Base-by-base conservation (phyloP, 2,329 filamentous ascomycete genomes). In the Fusarium chaquense region DNA sequence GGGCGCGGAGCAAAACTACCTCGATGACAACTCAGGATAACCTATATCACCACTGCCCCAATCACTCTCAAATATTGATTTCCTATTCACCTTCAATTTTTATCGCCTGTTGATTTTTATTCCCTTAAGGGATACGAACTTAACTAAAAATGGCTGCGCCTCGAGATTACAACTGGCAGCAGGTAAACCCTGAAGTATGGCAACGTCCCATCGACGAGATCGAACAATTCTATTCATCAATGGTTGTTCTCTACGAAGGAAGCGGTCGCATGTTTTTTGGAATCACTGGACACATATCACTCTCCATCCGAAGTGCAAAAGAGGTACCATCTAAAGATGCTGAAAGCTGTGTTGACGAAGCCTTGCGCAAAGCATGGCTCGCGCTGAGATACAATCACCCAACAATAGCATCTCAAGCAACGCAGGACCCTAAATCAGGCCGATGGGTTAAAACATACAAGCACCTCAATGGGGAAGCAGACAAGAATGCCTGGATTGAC, bases 181-280 rank as follows among this genome's bases (percentile, higher is more conserved):
- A 77, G n/a, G 62, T 51, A 4, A 44, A 44, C 1, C 70, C 77
- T 5, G 74, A 76, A 6, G 32, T 73, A 2, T 82, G 79, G 78
- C 69, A 75, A 9, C 76, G 80, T 8, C 73, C 73, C n/a, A 70
- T 80, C 11, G 81, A 84, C 32, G 82, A 84, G 58, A 74, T 76
- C 0, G 81, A 84, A 55, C 66, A 79, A 18, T 81, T 80, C 36
- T 84, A 84, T 60, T 76, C 79, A 0, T 69, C 77, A 1, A 63
- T 83, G 12, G 75, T 75, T 0, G 77, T 76, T 13, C 65, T 73
- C 0, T 82, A 78, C 40, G 72, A 79, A 26, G 79, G 74, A 2
- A 82, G 74, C 32, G 80, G 79, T 0, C 79, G 81, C 2, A 79
- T 76, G 54, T 81, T 78, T 63, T 83, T 83, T 51, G 78, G 78